phyloP scores from a whole-genome alignment of 306 rosid species.

The Castanea sativa region DNA sequence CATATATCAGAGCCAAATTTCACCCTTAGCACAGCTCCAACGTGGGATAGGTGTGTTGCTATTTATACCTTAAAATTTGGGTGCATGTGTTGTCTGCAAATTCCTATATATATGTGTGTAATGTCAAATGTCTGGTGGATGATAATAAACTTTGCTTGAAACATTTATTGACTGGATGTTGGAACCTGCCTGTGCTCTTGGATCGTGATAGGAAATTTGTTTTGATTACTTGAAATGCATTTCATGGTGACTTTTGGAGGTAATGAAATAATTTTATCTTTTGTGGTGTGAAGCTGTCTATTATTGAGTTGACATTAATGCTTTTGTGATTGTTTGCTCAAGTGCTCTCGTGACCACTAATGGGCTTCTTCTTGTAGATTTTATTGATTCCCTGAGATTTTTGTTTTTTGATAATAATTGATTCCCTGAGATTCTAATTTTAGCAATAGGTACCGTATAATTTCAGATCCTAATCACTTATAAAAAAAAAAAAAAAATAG shows the following conservation, averaged over 20 bases:
- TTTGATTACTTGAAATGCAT: not conserved
- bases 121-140: not conserved
- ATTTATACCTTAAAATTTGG: constrained; percentile 9
- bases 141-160: not conserved
- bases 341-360: too few species aligned
- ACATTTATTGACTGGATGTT: not conserved
- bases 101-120: not conserved
- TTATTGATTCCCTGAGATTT: too few species aligned
- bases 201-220: not conserved
- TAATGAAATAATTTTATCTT: too few species aligned
- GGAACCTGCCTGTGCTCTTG: not conserved
- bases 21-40: constrained; percentile 73
- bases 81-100: constrained; percentile 1
- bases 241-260: not conserved
- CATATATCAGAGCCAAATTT: constrained; percentile 55
- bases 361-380: too few species aligned
- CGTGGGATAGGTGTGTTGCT: constrained; percentile 86
- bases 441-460: too few species aligned
- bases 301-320: too few species aligned
- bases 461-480: too few species aligned
- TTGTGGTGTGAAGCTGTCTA: too few species aligned
- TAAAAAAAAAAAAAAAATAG: too few species aligned
- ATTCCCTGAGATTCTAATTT: too few species aligned
- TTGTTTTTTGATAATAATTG: too few species aligned
- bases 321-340: too few species aligned